Evolutionary conservation across 164 flowering plant genomes (phyloP), one percentile per base, ranked within the genome.

Genomic region (Vitis rotundifolia): DNA sequence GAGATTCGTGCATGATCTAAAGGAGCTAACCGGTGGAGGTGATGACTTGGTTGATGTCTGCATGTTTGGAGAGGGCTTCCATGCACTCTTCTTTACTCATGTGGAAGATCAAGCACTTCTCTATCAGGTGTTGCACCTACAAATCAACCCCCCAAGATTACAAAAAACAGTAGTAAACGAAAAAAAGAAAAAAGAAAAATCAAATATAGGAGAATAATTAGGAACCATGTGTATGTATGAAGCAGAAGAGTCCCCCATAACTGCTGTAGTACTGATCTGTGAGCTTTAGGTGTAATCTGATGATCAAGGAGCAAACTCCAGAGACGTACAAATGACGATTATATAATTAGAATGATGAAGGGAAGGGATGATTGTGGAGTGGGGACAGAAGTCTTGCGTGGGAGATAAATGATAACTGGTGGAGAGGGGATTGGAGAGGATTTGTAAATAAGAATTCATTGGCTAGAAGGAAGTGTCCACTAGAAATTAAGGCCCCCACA

Each of bases 81-180:
- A 90, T 83, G 88, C 96, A 91, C 80, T 90, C 98, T 75, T 91
- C 94, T 78, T 81, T 83, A 26, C 76, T 86, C 98, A 91, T 91
- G 68, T 84, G 81, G 76, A 88, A 91, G 68, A 89, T 77, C 44
- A 94, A 64, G 70, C 98, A 94, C 85, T 85, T 88, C 82, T 94
- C 98, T 62, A 94, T 91, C 80, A 94, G 73, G 76, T 90, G 93
- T 65, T 94, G 98, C 83, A 94, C 97, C 97, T 90, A 53, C 13
- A 75, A 3, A 19, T 63, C 44, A 55, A 1, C 3, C 9, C 18
- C 28, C 26, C 47, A 66, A 61, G 53, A 68, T 5, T 44, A 18
- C 28, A 59, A 11, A 55, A 31, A 3, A 54, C 60, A 56, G 1
- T 13, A 44, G 8, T 13, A 65, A 49, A 51, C 18, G 49, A n/a